These are phyloP conservation scores for Psophocarpus tetragonolobus DNA, from an alignment of 306 rosid genomes.

Conservation along the genomic window DNA sequence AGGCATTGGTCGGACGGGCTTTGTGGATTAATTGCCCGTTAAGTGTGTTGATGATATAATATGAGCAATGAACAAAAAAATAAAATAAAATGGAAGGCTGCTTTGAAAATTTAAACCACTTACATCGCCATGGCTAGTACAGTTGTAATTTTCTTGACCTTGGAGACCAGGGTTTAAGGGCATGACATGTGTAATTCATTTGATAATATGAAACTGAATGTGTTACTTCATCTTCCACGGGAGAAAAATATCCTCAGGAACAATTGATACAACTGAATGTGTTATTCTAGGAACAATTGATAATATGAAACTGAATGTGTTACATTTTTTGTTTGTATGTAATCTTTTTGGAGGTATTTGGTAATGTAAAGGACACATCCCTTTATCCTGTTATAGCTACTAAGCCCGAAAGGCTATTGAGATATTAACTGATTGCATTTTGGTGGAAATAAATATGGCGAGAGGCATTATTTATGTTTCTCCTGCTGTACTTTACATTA, in stretches of 20 bases:
- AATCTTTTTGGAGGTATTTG: constrained; percentile 22
- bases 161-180: background rate
- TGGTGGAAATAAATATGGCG: constrained; percentile 40
- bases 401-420: constrained; percentile 38
- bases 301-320: too few relatives aligned
- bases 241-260: constrained; percentile 28
- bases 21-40: constrained; percentile 20
- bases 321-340: constrained; percentile 25
- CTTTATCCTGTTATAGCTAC: constrained; percentile 15
- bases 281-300: constrained; percentile 21
- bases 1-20: background rate
- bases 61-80: background rate
- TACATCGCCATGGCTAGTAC: constrained; percentile 1
- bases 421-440: constrained; percentile 45
- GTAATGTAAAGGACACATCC: constrained; percentile 25
- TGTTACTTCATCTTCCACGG: constrained; percentile 11
- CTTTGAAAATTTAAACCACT: constrained; percentile 20
- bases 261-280: constrained; percentile 24
- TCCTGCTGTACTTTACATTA: background rate
- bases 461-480: background rate
- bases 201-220: constrained; percentile 25
- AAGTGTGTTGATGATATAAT: background rate
- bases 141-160: constrained; percentile 33
- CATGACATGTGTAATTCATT: background rate
- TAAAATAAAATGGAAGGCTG: constrained; percentile 26